Evolutionary conservation across 768 basidiomycete species (phyloP).

Genomic region (Tylopilus balloui): DNA sequence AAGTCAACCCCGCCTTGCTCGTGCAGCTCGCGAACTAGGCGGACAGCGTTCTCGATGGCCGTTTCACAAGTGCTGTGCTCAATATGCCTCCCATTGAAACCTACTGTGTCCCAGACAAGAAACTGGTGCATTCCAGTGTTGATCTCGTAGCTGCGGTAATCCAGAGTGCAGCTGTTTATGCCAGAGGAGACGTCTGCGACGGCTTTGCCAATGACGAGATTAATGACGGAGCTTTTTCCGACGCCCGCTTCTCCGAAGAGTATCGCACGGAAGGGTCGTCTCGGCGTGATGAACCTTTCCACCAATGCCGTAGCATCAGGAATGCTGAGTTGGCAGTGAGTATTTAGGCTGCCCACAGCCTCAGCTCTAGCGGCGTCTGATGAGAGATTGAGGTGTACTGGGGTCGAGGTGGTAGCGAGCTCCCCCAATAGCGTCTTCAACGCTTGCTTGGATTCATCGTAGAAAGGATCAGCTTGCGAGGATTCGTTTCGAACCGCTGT

Average conservation of each 20-base stretch:
- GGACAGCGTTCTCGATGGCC: constrained; percentile 25
- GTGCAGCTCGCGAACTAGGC: constrained; percentile 29
- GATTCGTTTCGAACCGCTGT: constrained; percentile 12
- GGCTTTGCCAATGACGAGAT: constrained; percentile 31
- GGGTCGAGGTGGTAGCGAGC: constrained; percentile 3
- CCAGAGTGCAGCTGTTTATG: constrained; percentile 34
- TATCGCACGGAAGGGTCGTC: constrained; percentile 28
- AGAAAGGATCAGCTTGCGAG: not conserved
- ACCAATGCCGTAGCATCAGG: constrained; percentile 11
- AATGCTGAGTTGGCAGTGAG: constrained; percentile 9
- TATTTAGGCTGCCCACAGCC: constrained; percentile 9
- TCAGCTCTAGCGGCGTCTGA: not conserved
- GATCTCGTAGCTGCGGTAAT: constrained; percentile 20
- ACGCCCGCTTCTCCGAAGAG: constrained; percentile 39
- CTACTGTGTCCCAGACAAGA: constrained; percentile 32
- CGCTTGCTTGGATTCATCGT: constrained; percentile 13
- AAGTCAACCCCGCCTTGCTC: constrained; percentile 35
- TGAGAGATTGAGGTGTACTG: constrained; percentile 16
- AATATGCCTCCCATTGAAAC: constrained; percentile 21
- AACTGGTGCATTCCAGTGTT: constrained; percentile 20
- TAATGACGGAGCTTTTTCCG: constrained; percentile 41
- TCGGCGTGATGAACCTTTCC: constrained; percentile 9
- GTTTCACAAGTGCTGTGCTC: constrained; percentile 3
- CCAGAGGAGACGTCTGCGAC: constrained; percentile 25
- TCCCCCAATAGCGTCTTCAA: constrained; percentile 9